These are phyloP conservation scores for Stygiomarasmius scandens DNA, from an alignment of 1,284 basidiomycete species.

Conservation along the genomic window DNA sequence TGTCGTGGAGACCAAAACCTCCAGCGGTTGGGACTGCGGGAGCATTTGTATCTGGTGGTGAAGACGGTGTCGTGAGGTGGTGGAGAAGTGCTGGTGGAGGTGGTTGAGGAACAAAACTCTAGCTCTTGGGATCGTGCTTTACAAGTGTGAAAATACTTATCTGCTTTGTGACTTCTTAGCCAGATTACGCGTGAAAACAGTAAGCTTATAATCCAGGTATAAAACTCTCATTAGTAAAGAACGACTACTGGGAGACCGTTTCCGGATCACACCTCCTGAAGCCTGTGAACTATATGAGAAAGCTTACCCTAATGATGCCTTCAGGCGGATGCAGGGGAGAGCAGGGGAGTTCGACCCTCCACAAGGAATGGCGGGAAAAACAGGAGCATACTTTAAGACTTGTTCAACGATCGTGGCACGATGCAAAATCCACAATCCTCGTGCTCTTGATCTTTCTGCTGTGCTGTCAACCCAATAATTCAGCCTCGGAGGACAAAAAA, in stretches of 20 bases:
- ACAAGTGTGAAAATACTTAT: no score
- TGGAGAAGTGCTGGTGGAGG: conserved; percentile 67
- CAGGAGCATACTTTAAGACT: neutral
- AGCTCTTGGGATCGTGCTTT: no score
- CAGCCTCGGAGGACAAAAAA: no score
- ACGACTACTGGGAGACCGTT: no score
- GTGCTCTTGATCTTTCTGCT: no score
- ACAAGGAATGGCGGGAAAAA: neutral
- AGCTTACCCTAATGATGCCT: neutral
- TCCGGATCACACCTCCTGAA: no score
- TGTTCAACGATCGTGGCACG: neutral
- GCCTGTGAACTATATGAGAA: neutral
- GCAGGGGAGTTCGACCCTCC: neutral
- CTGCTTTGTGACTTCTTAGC: no score
- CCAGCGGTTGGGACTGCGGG: conserved; percentile 55
- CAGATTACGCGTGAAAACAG: no score
- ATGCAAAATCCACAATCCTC: no score
- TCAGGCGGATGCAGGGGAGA: neutral
- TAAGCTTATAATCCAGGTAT: no score
- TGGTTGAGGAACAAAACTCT: conserved; percentile 32
- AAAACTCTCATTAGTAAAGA: no score
- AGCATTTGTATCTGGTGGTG: conserved; percentile 80
- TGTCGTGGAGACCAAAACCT: conserved; percentile 77
- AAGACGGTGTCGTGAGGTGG: conserved; percentile 79
- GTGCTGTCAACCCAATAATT: no score